Percentiles rank a stretch among this genome's conserved stretches.
phyloP scores from a whole-genome alignment of 176 grass and related monocot genomes.

The Stipa capillata region DNA sequence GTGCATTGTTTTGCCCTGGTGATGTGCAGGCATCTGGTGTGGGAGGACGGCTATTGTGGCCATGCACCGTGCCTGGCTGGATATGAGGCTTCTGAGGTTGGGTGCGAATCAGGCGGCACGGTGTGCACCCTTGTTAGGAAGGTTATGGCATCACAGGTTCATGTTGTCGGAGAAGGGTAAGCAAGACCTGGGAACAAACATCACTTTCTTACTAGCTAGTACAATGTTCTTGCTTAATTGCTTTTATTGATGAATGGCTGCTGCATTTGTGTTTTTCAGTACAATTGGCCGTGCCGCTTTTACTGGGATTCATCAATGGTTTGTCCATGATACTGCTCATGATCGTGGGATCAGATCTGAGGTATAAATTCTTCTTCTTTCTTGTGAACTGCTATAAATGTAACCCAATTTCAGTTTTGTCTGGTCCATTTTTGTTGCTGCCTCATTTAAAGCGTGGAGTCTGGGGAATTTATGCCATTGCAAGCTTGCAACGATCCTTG shows the following conservation, averaged over 20 bases:
- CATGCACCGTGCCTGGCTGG: constrained; percentile 18
- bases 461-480: constrained; percentile 14
- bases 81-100: constrained; percentile 33
- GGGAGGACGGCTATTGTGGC: constrained; percentile 72
- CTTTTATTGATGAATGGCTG: constrained; percentile 1
- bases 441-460: constrained; percentile 25
- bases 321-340: constrained; percentile 33
- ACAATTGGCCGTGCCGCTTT: constrained; percentile 56
- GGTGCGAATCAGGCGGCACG: constrained; percentile 4
- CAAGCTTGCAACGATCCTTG: constrained; percentile 30
- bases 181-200: not conserved
- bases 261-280: constrained; percentile 37
- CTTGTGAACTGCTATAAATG: constrained; percentile 32
- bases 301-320: constrained; percentile 66
- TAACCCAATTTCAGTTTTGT: constrained; percentile 17
- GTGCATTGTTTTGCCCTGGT: not conserved
- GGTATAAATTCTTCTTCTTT: constrained; percentile 36
- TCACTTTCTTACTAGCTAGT: not conserved
- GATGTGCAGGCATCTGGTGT: constrained; percentile 69
- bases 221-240: not conserved
- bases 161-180: constrained; percentile 69
- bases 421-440: constrained; percentile 40
- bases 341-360: constrained; percentile 35
- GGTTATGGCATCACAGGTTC: constrained; percentile 57
- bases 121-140: constrained; percentile 48